Base-by-base conservation (phyloP, 805 yeast genomes). In the Tetrapisispora fleetii region DNA sequence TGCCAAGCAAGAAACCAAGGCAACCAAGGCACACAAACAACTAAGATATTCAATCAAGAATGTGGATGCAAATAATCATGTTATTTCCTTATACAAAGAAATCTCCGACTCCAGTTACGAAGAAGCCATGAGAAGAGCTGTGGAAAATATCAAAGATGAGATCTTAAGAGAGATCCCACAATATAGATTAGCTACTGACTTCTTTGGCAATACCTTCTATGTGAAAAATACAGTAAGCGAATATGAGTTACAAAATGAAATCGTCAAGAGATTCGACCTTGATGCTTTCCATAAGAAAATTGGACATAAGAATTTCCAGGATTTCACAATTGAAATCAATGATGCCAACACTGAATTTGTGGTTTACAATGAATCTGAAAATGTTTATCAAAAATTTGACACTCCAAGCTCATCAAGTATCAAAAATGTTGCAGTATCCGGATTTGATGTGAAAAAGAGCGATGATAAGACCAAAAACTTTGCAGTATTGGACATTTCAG, bases 201-300 rank as follows among this genome's bases (percentile, higher is more conserved):
- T 53, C 21, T 58, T 56, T 39, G 67, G 67, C 32, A 64, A 61
- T 42, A 60, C 59, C 18, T 59, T 53, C 40, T 63, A 60, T 35
- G 58, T 62, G 24, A 59, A 56, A 39, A 63, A 62, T 22, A 54
- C 57, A 35, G 47, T 53, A 1, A 56, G 56, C 41, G 65, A 58
- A 33, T 57, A 58, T 11, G 54, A 51, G 21, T 49, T 58, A 16
- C 28, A 52, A n/a, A 49, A 53, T 22, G 52, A 54, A 28, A 58
- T 56, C 1, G 33, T 59, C 35, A 40, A 53, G 9, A 50, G 49
- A 27, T 38, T 60, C 14, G 54, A 61, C 33, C 19, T 58, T 46
- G 37, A 49, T 19, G 43, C 33, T 6, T 21, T 47, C 24, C 37
- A 47, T 9, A 43, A 36, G 19, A 37, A 43, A 38, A 21, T 38